A percentile compares a stretch with the other conserved stretches of the same genome.
Evolutionary conservation across 257 asterid genomes (phyloP).

Genomic region (Fraxinus excelsior): DNA sequence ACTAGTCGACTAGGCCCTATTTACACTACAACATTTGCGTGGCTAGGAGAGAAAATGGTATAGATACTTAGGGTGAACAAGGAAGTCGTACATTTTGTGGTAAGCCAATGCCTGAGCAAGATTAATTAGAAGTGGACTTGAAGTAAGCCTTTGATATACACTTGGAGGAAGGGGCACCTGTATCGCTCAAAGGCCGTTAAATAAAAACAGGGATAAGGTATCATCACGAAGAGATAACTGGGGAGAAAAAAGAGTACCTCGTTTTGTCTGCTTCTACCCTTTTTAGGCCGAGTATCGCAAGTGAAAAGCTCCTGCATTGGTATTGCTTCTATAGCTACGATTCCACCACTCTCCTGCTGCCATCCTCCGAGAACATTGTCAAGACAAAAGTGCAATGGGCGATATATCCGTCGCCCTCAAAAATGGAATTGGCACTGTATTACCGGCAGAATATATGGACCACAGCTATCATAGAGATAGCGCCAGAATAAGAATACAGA

Average conservation of each 20-base stretch:
- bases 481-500: slow-evolving; percentile 2
- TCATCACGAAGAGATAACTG: background rate
- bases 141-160: slow-evolving; percentile 73
- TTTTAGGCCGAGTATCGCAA: slow-evolving; percentile 81
- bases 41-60: no score
- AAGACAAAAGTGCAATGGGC: slow-evolving; percentile 93
- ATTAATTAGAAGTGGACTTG: slow-evolving; percentile 90
- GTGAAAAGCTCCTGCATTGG: slow-evolving; percentile 90
- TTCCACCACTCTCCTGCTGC: slow-evolving; percentile 59
- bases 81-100: slow-evolving; percentile 77
- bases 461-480: slow-evolving; percentile 57
- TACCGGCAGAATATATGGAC: slow-evolving; percentile 98
- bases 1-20: background rate
- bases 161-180: slow-evolving; percentile 95
- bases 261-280: slow-evolving; percentile 87
- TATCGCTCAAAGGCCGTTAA: background rate
- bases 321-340: slow-evolving; percentile 76
- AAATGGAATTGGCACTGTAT: slow-evolving; percentile 92
- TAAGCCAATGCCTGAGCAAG: slow-evolving; percentile 95
- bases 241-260: slow-evolving; percentile 51
- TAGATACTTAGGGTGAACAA: background rate
- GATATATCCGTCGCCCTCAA: slow-evolving; percentile 93
- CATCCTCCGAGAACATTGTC: slow-evolving; percentile 76
- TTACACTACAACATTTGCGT: background rate
- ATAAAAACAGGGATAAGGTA: background rate